A percentile compares a stretch with the other conserved stretches of the same genome.
These are phyloP conservation scores for Sutorius australiensis DNA, from an alignment of 768 basidiomycete genomes.

Conservation along the genomic window DNA sequence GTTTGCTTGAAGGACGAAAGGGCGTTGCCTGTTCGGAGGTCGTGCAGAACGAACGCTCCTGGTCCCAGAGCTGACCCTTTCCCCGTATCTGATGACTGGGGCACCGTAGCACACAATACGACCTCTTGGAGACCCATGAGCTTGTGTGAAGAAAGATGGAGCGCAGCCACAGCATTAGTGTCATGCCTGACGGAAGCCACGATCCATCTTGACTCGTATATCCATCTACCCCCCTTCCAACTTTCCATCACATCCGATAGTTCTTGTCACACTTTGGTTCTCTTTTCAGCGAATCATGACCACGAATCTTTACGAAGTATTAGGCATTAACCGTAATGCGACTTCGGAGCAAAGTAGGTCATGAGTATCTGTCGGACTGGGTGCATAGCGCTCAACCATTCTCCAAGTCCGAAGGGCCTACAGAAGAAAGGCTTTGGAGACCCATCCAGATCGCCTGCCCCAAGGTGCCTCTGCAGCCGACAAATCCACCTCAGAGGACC, in stretches of 20 bases:
- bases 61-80: slow-evolving; percentile 42
- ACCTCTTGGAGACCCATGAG: slow-evolving; percentile 63
- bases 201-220: background rate
- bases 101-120: slow-evolving; percentile 59
- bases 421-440: slow-evolving; percentile 64
- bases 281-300: slow-evolving; percentile 38
- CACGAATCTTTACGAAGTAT: slow-evolving; percentile 59
- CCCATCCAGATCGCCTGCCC: slow-evolving; percentile 71
- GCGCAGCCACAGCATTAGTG: slow-evolving; percentile 18
- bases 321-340: slow-evolving; percentile 53
- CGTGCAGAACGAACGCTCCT: slow-evolving; percentile 73
- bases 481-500: slow-evolving; percentile 59
- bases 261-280: background rate
- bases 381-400: slow-evolving; percentile 5
- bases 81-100: slow-evolving; percentile 36
- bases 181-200: background rate
- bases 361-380: background rate
- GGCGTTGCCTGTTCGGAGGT: slow-evolving; percentile 70
- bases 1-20: slow-evolving; percentile 91
- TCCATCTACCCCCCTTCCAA: background rate
- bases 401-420: slow-evolving; percentile 72
- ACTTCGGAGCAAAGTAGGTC: slow-evolving; percentile 60
- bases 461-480: slow-evolving; percentile 52
- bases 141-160: background rate
- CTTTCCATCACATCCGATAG: background rate